A percentile compares a stretch with the other conserved stretches of the same genome.
Evolutionary conservation across 2,329 filamentous ascomycete genomes (phyloP).

Genomic region (Scedosporium minutisporum): DNA sequence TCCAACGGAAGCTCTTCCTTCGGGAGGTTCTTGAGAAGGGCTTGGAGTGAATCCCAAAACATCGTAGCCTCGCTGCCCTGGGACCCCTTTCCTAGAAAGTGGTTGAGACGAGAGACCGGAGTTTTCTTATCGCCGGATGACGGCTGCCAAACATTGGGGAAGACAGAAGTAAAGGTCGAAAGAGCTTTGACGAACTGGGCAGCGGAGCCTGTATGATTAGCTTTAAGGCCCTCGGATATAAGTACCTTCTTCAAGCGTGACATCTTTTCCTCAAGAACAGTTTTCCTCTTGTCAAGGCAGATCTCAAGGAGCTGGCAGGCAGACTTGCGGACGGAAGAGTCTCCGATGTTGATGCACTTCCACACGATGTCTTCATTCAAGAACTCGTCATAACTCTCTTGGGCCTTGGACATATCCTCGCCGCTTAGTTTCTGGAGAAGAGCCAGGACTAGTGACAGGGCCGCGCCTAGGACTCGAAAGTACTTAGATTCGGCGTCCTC

Average conservation of each 20-base stretch:
- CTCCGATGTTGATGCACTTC: slow-evolving; percentile 56
- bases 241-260: slow-evolving; percentile 47
- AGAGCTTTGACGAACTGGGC: slow-evolving; percentile 61
- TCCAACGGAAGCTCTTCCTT: slow-evolving; percentile 31
- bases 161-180: slow-evolving; percentile 50
- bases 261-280: slow-evolving; percentile 22
- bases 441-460: slow-evolving; percentile 44
- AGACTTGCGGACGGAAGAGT: slow-evolving; percentile 40
- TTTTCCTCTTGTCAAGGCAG: slow-evolving; percentile 23
- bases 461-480: slow-evolving; percentile 56
- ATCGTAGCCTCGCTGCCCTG: slow-evolving; percentile 56
- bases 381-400: slow-evolving; percentile 53
- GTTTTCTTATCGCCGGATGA: slow-evolving; percentile 37
- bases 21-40: slow-evolving; percentile 53
- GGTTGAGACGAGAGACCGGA: slow-evolving; percentile 47
- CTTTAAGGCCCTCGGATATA: slow-evolving; percentile 63
- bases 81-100: slow-evolving; percentile 75
- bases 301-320: slow-evolving; percentile 40
- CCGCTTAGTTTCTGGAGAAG: slow-evolving; percentile 38
- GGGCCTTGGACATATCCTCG: slow-evolving; percentile 49
- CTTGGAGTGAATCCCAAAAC: slow-evolving; percentile 64
- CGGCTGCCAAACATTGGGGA: slow-evolving; percentile 59
- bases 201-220: slow-evolving; percentile 64
- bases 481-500: slow-evolving; percentile 87
- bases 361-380: slow-evolving; percentile 59